phyloP scores from a whole-genome alignment of 2,329 filamentous ascomycete species.

The Penicillium sp. region DNA sequence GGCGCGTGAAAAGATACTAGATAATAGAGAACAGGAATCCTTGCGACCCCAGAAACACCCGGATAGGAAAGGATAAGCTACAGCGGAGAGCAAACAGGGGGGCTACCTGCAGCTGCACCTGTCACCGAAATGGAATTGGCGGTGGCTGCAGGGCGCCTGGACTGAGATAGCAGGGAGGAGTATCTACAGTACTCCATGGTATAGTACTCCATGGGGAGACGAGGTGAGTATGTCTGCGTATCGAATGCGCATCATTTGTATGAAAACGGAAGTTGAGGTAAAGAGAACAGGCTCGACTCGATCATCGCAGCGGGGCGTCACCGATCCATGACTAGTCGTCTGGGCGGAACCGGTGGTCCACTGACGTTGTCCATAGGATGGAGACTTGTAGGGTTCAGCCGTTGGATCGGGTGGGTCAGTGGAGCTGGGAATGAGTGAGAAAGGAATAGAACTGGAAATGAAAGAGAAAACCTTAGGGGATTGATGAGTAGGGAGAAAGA shows the following conservation, averaged over 20 bases:
- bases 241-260: no score
- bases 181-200: no score
- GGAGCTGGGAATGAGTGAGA: conserved; percentile 6
- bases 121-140: not conserved
- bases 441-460: conserved; percentile 1
- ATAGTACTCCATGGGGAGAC: no score
- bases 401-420: conserved; percentile 24
- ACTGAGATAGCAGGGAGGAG: not conserved
- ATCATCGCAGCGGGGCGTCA: conserved; percentile 23
- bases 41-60: conserved; percentile 19
- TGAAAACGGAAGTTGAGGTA: not conserved
- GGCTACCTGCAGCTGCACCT: not conserved
- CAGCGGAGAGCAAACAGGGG: conserved; percentile 13
- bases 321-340: conserved; percentile 24
- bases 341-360: conserved; percentile 19
- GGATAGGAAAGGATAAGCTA: conserved; percentile 19
- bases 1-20: not conserved
- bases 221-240: no score
- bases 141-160: not conserved
- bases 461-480: not conserved
- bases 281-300: conserved; percentile 20
- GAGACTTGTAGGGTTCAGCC: conserved; percentile 20
- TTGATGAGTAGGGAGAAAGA: not conserved
- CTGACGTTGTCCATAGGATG: conserved; percentile 13
- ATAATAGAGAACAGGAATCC: conserved; percentile 6